Conservation (phyloP, 345 rosid genomes). For the Leavenworthia alabamica region DNA sequence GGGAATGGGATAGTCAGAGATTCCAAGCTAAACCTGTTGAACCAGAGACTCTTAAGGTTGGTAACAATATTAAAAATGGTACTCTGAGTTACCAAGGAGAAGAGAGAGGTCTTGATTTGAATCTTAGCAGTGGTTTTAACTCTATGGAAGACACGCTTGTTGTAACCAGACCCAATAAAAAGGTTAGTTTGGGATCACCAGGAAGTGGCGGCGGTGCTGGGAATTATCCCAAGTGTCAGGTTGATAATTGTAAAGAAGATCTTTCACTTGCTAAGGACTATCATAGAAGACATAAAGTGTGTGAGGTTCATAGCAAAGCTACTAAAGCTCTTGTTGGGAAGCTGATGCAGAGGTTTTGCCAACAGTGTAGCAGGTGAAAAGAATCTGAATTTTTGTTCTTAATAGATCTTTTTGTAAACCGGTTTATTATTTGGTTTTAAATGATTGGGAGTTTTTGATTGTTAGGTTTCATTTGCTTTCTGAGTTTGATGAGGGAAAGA, state of each 20-base stretch:
- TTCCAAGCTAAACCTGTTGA: constrained; percentile 55
- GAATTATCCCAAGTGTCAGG: constrained; percentile 74
- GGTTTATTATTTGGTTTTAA: not conserved
- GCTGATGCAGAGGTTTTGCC: constrained; percentile 96
- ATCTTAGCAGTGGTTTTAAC: constrained; percentile 50
- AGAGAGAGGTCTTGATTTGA: constrained; percentile 50
- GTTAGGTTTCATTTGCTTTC: constrained; percentile 69
- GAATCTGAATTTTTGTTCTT: not conserved
- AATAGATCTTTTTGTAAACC: not conserved
- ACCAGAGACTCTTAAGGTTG: constrained; percentile 32
- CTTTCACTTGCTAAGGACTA: constrained; percentile 72
- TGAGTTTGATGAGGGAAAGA: constrained; percentile 81
- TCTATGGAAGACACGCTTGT: constrained; percentile 40
- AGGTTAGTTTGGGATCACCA: constrained; percentile 68
- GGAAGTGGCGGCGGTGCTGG: constrained; percentile 36
- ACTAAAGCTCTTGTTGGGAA: constrained; percentile 64
- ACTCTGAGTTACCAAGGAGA: constrained; percentile 31
- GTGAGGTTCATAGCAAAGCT: constrained; percentile 79
- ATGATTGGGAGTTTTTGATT: not conserved
- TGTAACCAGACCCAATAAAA: constrained; percentile 48
- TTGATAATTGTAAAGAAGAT: constrained; percentile 74
- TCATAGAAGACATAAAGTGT: constrained; percentile 88
- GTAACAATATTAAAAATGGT: constrained; percentile 12
- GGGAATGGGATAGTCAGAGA: constrained; percentile 73
- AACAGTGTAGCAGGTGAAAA: constrained; percentile 89